Evolutionary conservation across 371 early-diverging fungal species (phyloP).

Genomic region (Mucor indicus): DNA sequence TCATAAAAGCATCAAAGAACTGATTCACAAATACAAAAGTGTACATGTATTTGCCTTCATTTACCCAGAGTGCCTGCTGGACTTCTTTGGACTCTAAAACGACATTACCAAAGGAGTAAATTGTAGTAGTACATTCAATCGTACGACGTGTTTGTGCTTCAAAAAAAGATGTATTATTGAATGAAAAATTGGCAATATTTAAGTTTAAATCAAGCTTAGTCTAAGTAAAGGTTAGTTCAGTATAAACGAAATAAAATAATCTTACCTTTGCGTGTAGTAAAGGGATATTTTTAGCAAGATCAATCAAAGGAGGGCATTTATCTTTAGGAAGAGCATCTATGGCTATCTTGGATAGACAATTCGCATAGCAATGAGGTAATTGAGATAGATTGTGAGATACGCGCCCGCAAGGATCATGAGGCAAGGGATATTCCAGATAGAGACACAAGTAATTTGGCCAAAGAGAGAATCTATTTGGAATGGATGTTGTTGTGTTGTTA

Average conservation of each 20-base stretch:
- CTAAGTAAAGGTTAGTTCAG: constrained; percentile 21
- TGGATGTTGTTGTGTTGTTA: background rate
- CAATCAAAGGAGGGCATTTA: constrained; percentile 33
- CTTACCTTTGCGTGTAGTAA: constrained; percentile 16
- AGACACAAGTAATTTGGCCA: constrained; percentile 52
- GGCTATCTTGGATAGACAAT: constrained; percentile 14
- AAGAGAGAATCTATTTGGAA: constrained; percentile 12
- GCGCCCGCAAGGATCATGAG: constrained; percentile 32
- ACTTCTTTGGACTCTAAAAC: constrained; percentile 62
- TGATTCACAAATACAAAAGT: constrained; percentile 61
- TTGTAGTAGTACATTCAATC: constrained; percentile 61
- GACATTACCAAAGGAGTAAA: constrained; percentile 64
- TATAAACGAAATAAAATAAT: background rate
- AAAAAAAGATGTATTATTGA: constrained; percentile 51
- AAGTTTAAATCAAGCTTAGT: constrained; percentile 45
- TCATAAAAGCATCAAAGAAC: constrained; percentile 59
- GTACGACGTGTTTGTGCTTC: constrained; percentile 48
- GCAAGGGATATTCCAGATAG: constrained; percentile 38
- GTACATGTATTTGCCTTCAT: constrained; percentile 45
- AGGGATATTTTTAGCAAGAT: background rate
- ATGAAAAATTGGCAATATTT: constrained; percentile 41
- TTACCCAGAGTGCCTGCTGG: constrained; percentile 47
- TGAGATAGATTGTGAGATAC: constrained; percentile 37
- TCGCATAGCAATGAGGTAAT: constrained; percentile 41
- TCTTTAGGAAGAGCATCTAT: constrained; percentile 15